Evolutionary conservation across 495 filamentous ascomycete genomes (phyloP), one percentile per base, ranked within the genome.

Genomic region (Neohortaea acidophila): DNA sequence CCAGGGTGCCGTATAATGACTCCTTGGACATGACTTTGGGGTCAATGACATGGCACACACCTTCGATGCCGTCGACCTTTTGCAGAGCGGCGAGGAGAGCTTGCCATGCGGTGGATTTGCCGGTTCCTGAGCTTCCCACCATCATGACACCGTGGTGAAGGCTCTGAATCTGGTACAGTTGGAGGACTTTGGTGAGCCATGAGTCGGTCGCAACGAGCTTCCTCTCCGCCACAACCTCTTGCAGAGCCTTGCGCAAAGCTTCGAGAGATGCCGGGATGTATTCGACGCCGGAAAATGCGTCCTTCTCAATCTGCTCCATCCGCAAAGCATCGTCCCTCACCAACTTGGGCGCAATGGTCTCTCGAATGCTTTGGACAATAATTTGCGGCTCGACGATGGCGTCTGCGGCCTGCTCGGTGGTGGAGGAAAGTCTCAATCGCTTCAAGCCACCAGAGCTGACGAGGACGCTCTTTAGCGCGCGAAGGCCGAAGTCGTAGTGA

Each of bases 11-110:
- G 52, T 96, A 99, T 3, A 99, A 68, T 3, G 77, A 77, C 59
- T 99, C 89, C 60, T 99, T 99, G 23, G 86, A 92, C 91, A 99
- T 99, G 54, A 99, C 91, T 62, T 99, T 99, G 17, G 87, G 87
- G 58, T 99, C 89, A 46, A 99, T 99, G 48, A 96, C 81, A 51
- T 99, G 91, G 49, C 74, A 91, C 22, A 96, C 83, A 24, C 91
- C 86, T 61, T 99, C 89, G 20, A 89, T 69, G 14, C 76, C 77
- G 57, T 99, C 87, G 20, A 89, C 77, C 34, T 79, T 73, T 53
- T 94, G 87, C 46, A 99, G 64, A 8, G 89, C 91, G 52, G 87
- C 79, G 9, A 99, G 69, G n/a, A 99, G 69, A 13, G 91, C 75
- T 53, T 82, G 84, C 89, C 91, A 99, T 14, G 86, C 79, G 4